These are phyloP conservation scores for Volvariella surrecta DNA, from an alignment of 1,284 basidiomycete genomes.

Conservation along the genomic window DNA sequence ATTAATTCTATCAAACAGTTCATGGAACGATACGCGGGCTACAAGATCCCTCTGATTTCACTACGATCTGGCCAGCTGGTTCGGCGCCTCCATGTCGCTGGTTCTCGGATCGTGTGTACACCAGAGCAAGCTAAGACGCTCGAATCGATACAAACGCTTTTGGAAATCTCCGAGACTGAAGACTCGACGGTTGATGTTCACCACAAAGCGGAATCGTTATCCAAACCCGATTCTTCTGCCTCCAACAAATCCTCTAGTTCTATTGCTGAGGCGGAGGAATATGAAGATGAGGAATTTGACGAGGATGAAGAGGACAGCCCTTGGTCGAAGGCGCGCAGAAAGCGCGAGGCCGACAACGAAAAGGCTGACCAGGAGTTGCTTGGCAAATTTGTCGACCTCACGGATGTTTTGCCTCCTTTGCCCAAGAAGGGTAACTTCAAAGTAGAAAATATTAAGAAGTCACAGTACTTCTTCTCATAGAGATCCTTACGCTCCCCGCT, in stretches of 20 bases:
- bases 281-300: constrained; percentile 13
- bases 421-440: constrained; percentile 88
- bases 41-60: constrained; percentile 61
- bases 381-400: constrained; percentile 69
- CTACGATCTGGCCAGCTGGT: constrained; percentile 27
- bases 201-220: neutral
- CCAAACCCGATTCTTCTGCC: no score
- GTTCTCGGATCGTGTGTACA: constrained; percentile 32
- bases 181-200: constrained; percentile 14
- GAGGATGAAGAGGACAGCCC: constrained; percentile 14
- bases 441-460: constrained; percentile 77
- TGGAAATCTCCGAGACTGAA: constrained; percentile 9
- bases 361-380: constrained; percentile 23
- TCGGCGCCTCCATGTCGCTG: constrained; percentile 31
- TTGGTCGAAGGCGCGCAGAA: constrained; percentile 13
- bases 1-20: constrained; percentile 47
- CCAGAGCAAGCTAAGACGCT: constrained; percentile 30
- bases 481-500: neutral
- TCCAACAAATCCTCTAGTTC: no score
- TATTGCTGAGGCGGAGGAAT: constrained; percentile 13
- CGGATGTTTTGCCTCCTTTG: constrained; percentile 74
- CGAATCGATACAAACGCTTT: constrained; percentile 20
- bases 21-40: constrained; percentile 67
- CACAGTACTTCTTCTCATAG: constrained; percentile 88
- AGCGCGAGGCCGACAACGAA: constrained; percentile 17